Percentiles rank a stretch among this genome's conserved stretches.
Evolutionary conservation across 768 basidiomycete genomes (phyloP).

Genomic region (Mycena amicta): DNA sequence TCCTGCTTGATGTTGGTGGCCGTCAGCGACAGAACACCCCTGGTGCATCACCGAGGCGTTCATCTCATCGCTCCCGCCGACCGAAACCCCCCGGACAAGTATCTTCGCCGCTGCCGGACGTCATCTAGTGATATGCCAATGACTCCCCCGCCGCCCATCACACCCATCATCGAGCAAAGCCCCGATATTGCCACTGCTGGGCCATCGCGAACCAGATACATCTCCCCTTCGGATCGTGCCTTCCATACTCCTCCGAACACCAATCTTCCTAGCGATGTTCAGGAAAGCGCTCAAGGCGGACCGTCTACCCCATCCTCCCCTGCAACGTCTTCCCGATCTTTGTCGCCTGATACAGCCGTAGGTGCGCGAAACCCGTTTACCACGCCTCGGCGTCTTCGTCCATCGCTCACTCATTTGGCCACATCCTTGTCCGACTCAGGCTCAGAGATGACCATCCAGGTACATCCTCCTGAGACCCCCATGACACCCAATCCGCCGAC

Average conservation of each 20-base stretch:
- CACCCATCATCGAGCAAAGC: conserved; percentile 71
- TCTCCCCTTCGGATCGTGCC: conserved; percentile 66
- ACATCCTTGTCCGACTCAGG: conserved; percentile 61
- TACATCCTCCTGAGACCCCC: conserved; percentile 82
- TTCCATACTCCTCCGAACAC: conserved; percentile 57
- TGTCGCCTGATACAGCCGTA: conserved; percentile 62
- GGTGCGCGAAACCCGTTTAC: conserved; percentile 86
- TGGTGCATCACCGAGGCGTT: conserved; percentile 46
- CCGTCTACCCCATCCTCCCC: conserved; percentile 42
- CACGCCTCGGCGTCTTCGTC: conserved; percentile 66
- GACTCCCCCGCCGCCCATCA: conserved; percentile 70
- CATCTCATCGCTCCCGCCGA: conserved; percentile 62
- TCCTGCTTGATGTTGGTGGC: conserved; percentile 89
- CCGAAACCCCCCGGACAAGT: conserved; percentile 56
- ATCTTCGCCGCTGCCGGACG: conserved; percentile 69
- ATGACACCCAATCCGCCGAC: conserved; percentile 80
- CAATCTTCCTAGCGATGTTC: conserved; percentile 42
- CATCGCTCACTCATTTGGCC: conserved; percentile 70
- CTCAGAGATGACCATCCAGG: conserved; percentile 67
- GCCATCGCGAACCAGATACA: conserved; percentile 54
- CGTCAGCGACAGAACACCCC: conserved; percentile 47
- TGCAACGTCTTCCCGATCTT: conserved; percentile 55
- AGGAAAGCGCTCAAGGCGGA: conserved; percentile 30
- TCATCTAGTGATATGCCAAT: conserved; percentile 46
- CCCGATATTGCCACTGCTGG: conserved; percentile 49